Base-by-base conservation (phyloP, 2,329 filamentous ascomycete species). In the Aureobasidium sp. region DNA sequence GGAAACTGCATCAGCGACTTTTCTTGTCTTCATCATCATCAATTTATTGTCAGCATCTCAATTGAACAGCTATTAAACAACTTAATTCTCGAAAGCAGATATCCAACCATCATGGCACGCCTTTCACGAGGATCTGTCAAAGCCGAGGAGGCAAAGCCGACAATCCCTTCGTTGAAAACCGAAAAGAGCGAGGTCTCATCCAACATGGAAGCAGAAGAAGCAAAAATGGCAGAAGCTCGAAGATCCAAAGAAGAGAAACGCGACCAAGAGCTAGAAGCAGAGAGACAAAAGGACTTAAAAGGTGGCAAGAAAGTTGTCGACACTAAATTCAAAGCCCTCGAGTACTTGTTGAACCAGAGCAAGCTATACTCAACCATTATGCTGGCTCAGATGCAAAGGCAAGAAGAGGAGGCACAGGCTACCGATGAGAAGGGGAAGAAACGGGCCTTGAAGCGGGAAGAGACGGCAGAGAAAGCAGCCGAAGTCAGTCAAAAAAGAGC, bases 341-440 rank as follows among this genome's bases (percentile, higher is more conserved):
- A 80, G 65, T 79, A 78, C 63, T 65, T 80, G 61, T 74, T 80
- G 66, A 79, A 76, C 60, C 79, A 80, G 67, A 79, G 77, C 69
- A 79, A 79, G 70, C 69, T 80, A 19, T 80, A 79, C 60, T 77
- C 76, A 37, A 74, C 74, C 2, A 79, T 80, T 49, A 80, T 80
- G 78, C 70, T 80, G 29, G 70, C 76, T 61, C 78, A 80, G 66
- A 80, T 80, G 77, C 77, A 79, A 65, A 72, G 74, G 60, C 77
- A 79, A 64, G 78, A 80, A 64, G 76, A 79, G 57, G 74, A 74
- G 38, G 77, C 78, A 27, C 74, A 74, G 31, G 74, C 67, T 2
- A 75, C 75, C 62, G 75, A 79, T 59, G 73, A 76, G 62, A 75
- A 75, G 65, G 76, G 73, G 9, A 69, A 73, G 50, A 77, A 77